Conservation (phyloP, 2,329 filamentous ascomycete genomes). For the Fusarium temperatum region DNA sequence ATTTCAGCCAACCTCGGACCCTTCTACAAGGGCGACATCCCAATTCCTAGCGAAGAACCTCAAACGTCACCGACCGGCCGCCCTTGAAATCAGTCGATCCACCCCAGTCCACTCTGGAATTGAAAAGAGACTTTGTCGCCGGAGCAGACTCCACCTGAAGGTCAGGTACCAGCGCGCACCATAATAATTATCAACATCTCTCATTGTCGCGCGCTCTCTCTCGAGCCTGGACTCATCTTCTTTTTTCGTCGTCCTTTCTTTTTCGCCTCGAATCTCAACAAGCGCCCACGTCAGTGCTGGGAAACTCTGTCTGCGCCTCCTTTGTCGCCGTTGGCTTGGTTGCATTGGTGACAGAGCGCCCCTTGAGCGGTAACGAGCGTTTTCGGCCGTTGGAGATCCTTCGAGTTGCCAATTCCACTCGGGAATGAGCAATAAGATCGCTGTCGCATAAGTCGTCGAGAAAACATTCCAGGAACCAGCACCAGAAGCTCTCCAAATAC, state of each 20-base stretch:
- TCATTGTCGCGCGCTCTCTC: background rate
- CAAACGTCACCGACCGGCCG: slow-evolving; percentile 33
- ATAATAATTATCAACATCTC: background rate
- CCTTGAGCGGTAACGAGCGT: slow-evolving; percentile 1
- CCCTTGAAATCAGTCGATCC: slow-evolving; percentile 37
- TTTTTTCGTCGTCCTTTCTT: slow-evolving; percentile 4
- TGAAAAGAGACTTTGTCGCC: slow-evolving; percentile 24
- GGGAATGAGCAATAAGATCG: slow-evolving; percentile 40
- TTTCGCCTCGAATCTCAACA: background rate
- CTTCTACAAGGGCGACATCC: slow-evolving; percentile 10
- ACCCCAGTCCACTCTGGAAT: slow-evolving; percentile 29
- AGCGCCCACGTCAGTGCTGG: slow-evolving; percentile 15
- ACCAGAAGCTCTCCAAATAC: slow-evolving; percentile 20
- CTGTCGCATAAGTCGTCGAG: slow-evolving; percentile 34
- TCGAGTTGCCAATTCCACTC: slow-evolving; percentile 21
- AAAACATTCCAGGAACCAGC: slow-evolving; percentile 36
- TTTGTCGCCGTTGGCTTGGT: slow-evolving; percentile 26
- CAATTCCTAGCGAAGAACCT: slow-evolving; percentile 32
- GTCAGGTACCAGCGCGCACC: slow-evolving; percentile 6
- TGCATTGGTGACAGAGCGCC: slow-evolving; percentile 29
- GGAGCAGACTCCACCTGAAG: slow-evolving; percentile 28
- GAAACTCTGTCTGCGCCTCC: slow-evolving; percentile 10
- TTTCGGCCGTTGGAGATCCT: slow-evolving; percentile 26
- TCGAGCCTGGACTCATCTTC: slow-evolving; percentile 9
- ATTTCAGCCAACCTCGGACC: slow-evolving; percentile 23